These are phyloP conservation scores for Phylloporus scabripes DNA, from an alignment of 768 basidiomycete genomes.

Conservation along the genomic window DNA sequence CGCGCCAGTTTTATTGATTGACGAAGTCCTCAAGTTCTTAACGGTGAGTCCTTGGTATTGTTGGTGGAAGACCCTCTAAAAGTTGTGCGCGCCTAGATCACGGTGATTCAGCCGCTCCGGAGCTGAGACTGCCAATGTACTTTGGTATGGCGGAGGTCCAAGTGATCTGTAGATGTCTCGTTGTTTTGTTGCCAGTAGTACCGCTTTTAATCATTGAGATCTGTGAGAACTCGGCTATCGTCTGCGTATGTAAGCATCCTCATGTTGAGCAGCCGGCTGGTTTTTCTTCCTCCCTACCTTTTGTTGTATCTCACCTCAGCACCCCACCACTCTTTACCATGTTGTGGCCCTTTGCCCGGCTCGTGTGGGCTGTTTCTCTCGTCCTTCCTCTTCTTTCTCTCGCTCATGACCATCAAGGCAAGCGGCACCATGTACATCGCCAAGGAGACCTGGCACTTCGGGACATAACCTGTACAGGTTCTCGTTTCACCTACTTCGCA, in stretches of 20 bases:
- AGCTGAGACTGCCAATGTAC: slow-evolving; percentile 32
- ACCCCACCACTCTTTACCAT: slow-evolving; percentile 18
- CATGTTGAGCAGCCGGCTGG: not conserved
- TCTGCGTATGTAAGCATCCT: slow-evolving; percentile 7
- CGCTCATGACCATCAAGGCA: slow-evolving; percentile 19
- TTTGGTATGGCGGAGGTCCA: not conserved
- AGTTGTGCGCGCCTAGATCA: slow-evolving; percentile 34
- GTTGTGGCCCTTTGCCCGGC: slow-evolving; percentile 17
- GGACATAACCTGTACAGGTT: slow-evolving; percentile 19
- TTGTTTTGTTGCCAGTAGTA: not conserved
- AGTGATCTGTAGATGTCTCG: not conserved
- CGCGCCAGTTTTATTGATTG: slow-evolving; percentile 82
- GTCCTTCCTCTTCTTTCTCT: slow-evolving; percentile 14
- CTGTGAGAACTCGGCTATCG: slow-evolving; percentile 2
- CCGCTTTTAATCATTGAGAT: too few species aligned
- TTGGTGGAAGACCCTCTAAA: slow-evolving; percentile 1
- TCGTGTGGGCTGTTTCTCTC: slow-evolving; percentile 19
- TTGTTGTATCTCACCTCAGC: slow-evolving; percentile 6
- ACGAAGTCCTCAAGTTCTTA: slow-evolving; percentile 84
- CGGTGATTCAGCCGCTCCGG: slow-evolving; percentile 52
- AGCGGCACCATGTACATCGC: slow-evolving; percentile 21
- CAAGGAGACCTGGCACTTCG: slow-evolving; percentile 22
- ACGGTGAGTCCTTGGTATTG: slow-evolving; percentile 44
- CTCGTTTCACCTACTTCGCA: slow-evolving; percentile 36
- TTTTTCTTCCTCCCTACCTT: not conserved